These are phyloP conservation scores for Lentinula sp. DNA, from an alignment of 768 basidiomycete species.

Conservation along the genomic window DNA sequence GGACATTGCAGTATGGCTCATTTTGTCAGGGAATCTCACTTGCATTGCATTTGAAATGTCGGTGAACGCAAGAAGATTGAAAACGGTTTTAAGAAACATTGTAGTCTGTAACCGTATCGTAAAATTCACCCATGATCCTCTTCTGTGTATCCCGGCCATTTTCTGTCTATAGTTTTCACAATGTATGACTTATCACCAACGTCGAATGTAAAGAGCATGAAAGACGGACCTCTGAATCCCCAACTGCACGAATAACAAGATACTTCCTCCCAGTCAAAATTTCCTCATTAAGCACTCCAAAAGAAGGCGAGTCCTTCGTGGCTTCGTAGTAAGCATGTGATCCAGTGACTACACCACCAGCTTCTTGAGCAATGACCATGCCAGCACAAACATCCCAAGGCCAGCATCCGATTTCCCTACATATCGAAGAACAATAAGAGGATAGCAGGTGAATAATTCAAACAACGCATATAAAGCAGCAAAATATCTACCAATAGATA, in stretches of 20 bases:
- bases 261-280: slow-evolving; percentile 78
- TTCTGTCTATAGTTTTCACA: slow-evolving; percentile 35
- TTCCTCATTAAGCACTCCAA: slow-evolving; percentile 62
- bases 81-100: slow-evolving; percentile 20
- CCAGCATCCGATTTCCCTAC: slow-evolving; percentile 76
- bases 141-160: slow-evolving; percentile 66
- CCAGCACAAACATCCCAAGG: slow-evolving; percentile 94
- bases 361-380: slow-evolving; percentile 85
- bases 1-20: too few relatives aligned
- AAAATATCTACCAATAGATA: slow-evolving; percentile 65
- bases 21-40: too few relatives aligned
- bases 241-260: slow-evolving; percentile 67
- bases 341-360: slow-evolving; percentile 77
- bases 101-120: slow-evolving; percentile 71
- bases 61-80: too few relatives aligned
- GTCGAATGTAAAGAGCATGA: background rate
- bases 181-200: background rate
- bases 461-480: background rate
- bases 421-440: background rate
- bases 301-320: slow-evolving; percentile 27
- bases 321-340: slow-evolving; percentile 43
- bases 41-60: too few relatives aligned
- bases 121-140: slow-evolving; percentile 80
- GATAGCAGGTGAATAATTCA: background rate
- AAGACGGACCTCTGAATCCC: slow-evolving; percentile 40